A percentile compares a stretch with the other conserved stretches of the same genome.
phyloP scores from a whole-genome alignment of 495 filamentous ascomycete species.

The Glonium stellatum region DNA sequence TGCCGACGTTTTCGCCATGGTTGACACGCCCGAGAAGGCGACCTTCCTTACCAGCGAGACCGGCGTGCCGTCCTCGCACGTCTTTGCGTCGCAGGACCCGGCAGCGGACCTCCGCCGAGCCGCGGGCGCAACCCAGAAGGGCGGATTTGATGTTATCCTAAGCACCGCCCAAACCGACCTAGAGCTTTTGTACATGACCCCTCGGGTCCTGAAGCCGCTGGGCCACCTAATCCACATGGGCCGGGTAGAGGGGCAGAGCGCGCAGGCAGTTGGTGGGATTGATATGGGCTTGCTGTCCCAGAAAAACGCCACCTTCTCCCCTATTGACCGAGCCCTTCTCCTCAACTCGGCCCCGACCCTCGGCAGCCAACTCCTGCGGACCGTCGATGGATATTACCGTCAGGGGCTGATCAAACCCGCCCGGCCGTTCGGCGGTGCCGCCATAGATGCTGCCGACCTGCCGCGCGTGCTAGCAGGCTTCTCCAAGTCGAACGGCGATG shows the following conservation, averaged over 20 bases:
- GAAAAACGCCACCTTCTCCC: constrained; percentile 15
- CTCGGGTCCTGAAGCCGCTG: neutral
- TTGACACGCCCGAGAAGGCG: constrained; percentile 5
- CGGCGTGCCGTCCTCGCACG: neutral
- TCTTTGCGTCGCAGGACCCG: constrained; percentile 16
- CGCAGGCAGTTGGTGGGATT: constrained; percentile 2
- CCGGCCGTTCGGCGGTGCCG: constrained; percentile 5
- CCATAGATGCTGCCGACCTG: constrained; percentile 18
- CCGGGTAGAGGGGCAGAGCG: constrained; percentile 5
- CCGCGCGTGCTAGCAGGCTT: constrained; percentile 13
- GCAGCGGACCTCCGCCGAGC: neutral
- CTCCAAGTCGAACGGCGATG: constrained; percentile 16
- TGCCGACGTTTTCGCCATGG: constrained; percentile 18
- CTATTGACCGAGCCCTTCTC: constrained; percentile 11
- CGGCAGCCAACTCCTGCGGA: constrained; percentile 16
- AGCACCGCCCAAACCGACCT: constrained; percentile 5
- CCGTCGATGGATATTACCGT: constrained; percentile 24
- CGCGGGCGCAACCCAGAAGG: neutral
- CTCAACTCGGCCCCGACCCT: constrained; percentile 4
- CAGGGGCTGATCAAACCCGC: constrained; percentile 13
- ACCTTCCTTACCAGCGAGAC: neutral
- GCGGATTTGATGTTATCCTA: constrained; percentile 21
- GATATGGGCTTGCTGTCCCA: no score
- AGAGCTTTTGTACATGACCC: constrained; percentile 5
- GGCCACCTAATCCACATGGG: constrained; percentile 23